Percentiles rank a stretch among this genome's conserved stretches.
Evolutionary conservation across 306 rosid genomes (phyloP).

Genomic region (Medicago arabica): DNA sequence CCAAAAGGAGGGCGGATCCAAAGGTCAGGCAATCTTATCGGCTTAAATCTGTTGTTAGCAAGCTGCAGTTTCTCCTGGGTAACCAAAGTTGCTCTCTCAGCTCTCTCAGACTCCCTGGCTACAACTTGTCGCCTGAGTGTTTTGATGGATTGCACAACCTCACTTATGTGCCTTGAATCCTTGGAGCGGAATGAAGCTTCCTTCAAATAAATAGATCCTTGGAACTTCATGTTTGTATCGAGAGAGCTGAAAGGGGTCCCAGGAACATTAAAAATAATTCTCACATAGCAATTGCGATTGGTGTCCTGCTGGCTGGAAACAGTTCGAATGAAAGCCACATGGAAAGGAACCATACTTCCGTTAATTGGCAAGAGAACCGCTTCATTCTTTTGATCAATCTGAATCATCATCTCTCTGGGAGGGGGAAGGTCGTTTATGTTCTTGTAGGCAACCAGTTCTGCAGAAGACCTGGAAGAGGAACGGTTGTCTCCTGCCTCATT

Average conservation of each 20-base stretch:
- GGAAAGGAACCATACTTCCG: constrained; percentile 96
- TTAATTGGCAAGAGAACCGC: constrained; percentile 86
- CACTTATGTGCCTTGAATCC: constrained; percentile 86
- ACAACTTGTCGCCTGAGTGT: constrained; percentile 85
- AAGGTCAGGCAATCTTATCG: constrained; percentile 78
- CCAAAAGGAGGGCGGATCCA: constrained; percentile 94
- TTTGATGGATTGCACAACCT: constrained; percentile 84
- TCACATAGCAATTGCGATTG: constrained; percentile 55
- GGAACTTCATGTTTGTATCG: constrained; percentile 70
- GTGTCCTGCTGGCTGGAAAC: constrained; percentile 79
- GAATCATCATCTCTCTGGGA: constrained; percentile 86
- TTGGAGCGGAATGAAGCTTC: constrained; percentile 96
- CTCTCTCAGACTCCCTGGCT: constrained; percentile 94
- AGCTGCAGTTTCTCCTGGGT: constrained; percentile 93
- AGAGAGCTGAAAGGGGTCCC: constrained; percentile 92
- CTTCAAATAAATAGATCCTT: constrained; percentile 81
- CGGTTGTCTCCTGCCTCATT: constrained; percentile 66
- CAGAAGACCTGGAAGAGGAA: constrained; percentile 53
- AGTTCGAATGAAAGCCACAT: constrained; percentile 85
- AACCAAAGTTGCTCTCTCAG: constrained; percentile 95
- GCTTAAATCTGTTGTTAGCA: constrained; percentile 89
- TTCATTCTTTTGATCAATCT: constrained; percentile 89
- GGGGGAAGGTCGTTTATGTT: constrained; percentile 80
- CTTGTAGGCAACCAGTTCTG: constrained; percentile 85
- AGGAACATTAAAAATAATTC: constrained; percentile 87